phyloP scores from a whole-genome alignment of 2,329 filamentous ascomycete genomes.

The Penicillium sclerotigenum region DNA sequence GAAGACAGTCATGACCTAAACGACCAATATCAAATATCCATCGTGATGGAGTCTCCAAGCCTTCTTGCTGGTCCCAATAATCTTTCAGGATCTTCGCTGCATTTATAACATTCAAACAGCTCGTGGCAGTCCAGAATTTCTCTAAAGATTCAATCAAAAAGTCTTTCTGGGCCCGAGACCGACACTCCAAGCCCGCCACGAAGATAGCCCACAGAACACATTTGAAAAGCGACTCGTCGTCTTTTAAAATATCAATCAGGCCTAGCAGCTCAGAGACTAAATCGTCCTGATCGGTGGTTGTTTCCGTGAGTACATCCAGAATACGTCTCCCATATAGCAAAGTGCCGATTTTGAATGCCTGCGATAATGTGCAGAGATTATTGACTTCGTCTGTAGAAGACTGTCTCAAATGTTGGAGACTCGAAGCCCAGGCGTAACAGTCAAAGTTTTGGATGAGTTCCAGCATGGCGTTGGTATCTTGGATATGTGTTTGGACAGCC shows the following conservation, averaged over 20 bases:
- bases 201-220: conserved; percentile 38
- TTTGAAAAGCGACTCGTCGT: conserved; percentile 29
- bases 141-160: conserved; percentile 27
- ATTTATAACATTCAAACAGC: conserved; percentile 34
- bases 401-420: conserved; percentile 13
- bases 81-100: conserved; percentile 29
- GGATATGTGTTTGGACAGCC: conserved; percentile 3
- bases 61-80: conserved; percentile 24
- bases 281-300: conserved; percentile 14
- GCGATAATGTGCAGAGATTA: conserved; percentile 27
- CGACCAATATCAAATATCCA: conserved; percentile 34
- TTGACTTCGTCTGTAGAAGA: conserved; percentile 14
- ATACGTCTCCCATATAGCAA: conserved; percentile 33
- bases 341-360: conserved; percentile 30
- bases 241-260: conserved; percentile 24
- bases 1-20: conserved; percentile 31
- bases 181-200: conserved; percentile 33
- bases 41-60: conserved; percentile 6
- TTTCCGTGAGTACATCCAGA: conserved; percentile 23
- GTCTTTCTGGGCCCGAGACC: conserved; percentile 19
- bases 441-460: conserved; percentile 26
- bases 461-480: conserved; percentile 17
- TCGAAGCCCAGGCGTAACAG: conserved; percentile 26
- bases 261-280: conserved; percentile 26
- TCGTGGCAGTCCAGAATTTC: conserved; percentile 31